Evolutionary conservation across 116 monocot genomes (phyloP).

Genomic region (Papilionanthe hybrid): DNA sequence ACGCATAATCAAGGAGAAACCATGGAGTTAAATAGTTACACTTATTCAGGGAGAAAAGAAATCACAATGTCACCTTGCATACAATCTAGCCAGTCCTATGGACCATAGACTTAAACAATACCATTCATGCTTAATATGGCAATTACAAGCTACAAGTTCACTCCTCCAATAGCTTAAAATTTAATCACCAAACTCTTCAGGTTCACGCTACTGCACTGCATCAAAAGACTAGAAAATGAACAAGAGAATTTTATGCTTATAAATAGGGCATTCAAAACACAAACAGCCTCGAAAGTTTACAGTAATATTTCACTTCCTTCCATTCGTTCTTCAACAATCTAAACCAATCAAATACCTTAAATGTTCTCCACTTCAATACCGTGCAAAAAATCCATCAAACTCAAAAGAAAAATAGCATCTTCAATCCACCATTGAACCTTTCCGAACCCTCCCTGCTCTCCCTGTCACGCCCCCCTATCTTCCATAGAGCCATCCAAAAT

Average conservation of each 20-base stretch:
- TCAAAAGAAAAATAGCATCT: neutral
- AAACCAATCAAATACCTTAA: neutral
- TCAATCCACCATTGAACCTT: conserved; percentile 1
- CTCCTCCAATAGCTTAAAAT: neutral
- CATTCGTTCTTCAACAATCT: neutral
- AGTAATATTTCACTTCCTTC: neutral
- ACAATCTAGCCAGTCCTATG: neutral
- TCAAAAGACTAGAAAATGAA: neutral
- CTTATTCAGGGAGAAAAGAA: neutral
- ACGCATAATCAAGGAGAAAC: neutral
- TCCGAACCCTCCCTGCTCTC: neutral
- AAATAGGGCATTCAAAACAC: neutral
- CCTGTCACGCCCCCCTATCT: neutral
- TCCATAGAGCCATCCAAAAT: too few species aligned
- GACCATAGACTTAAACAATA: too few species aligned
- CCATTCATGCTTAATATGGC: neutral
- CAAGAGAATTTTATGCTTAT: neutral
- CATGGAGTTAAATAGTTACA: neutral
- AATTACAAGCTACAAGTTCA: neutral
- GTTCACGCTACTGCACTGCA: neutral
- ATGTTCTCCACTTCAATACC: neutral
- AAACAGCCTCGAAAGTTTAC: neutral
- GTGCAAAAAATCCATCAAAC: neutral
- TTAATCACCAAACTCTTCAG: neutral
- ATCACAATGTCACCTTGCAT: neutral